Percentiles rank a stretch among this genome's conserved stretches.
phyloP scores from a whole-genome alignment of 495 filamentous ascomycete genomes.

The Pyrenula massariospora region DNA sequence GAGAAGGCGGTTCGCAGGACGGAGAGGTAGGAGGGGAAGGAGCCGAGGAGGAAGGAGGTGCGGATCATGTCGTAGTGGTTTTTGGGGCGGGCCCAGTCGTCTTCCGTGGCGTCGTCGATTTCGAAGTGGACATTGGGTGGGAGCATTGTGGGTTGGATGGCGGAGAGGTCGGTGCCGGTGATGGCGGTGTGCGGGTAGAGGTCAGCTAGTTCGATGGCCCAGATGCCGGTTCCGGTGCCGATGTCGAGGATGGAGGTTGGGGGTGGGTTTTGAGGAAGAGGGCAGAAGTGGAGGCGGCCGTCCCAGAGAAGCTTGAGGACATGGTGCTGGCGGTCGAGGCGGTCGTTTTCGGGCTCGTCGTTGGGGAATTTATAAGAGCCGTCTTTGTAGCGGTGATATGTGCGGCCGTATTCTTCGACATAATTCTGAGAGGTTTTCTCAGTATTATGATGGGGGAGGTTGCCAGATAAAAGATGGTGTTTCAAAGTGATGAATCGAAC shows the following conservation, averaged over 20 bases:
- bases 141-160: constrained; percentile 48
- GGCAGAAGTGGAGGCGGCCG: constrained; percentile 44
- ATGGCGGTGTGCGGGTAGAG: constrained; percentile 43
- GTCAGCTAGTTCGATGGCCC: constrained; percentile 53
- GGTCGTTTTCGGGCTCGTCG: constrained; percentile 42
- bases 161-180: constrained; percentile 51
- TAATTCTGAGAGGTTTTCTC: constrained; percentile 27
- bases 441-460: no score
- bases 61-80: constrained; percentile 37
- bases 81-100: constrained; percentile 35
- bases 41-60: constrained; percentile 29
- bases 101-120: constrained; percentile 38
- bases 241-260: constrained; percentile 54
- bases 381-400: constrained; percentile 46
- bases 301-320: constrained; percentile 43
- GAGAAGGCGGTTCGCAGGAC: constrained; percentile 29
- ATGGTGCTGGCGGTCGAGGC: constrained; percentile 49
- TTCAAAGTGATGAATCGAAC: no score
- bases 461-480: no score
- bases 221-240: constrained; percentile 59
- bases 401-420: constrained; percentile 41
- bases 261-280: constrained; percentile 38
- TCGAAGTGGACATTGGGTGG: constrained; percentile 50
- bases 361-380: constrained; percentile 46
- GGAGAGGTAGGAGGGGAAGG: constrained; percentile 26